These are phyloP conservation scores for Tilletiaria anomala DNA, from an alignment of 1,284 basidiomycete species.

Conservation along the genomic window DNA sequence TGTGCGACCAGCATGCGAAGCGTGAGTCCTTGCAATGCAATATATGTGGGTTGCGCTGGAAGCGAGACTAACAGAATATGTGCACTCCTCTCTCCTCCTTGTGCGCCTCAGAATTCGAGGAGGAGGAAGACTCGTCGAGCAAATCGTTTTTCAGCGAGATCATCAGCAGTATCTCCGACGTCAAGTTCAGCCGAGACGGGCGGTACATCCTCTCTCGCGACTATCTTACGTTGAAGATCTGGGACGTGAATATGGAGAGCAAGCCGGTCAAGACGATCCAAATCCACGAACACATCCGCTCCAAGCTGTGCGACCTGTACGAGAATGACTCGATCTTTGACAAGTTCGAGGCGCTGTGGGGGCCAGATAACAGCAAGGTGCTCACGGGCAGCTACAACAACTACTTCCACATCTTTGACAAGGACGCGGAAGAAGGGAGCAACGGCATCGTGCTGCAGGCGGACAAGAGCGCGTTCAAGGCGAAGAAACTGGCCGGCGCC, in stretches of 20 bases:
- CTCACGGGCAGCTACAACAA: slow-evolving; percentile 95
- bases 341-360: slow-evolving; percentile 59
- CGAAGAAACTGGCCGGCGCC: slow-evolving; percentile 67
- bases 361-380: slow-evolving; percentile 32
- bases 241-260: slow-evolving; percentile 99
- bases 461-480: slow-evolving; percentile 98
- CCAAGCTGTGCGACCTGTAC: slow-evolving; percentile 95
- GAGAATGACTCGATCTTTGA: slow-evolving; percentile 99
- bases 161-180: slow-evolving; percentile 97
- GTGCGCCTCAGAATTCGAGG: slow-evolving; percentile 40
- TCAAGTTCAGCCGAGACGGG: slow-evolving; percentile 95
- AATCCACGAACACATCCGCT: slow-evolving; percentile 93
- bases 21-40: slow-evolving; percentile 47
- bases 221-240: slow-evolving; percentile 95
- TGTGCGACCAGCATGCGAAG: slow-evolving; percentile 94
- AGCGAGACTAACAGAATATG: slow-evolving; percentile 2
- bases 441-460: slow-evolving; percentile 91
- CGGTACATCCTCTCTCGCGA: slow-evolving; percentile 93
- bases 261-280: slow-evolving; percentile 93
- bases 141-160: slow-evolving; percentile 99
- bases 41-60: neutral
- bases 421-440: slow-evolving; percentile 51
- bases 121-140: slow-evolving; percentile 91
- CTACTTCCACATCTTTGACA: slow-evolving; percentile 96
- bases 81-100: too few relatives aligned